A percentile compares a stretch with the other conserved stretches of the same genome.
phyloP scores from a whole-genome alignment of 345 rosid genomes.

The Abelmoschus esculentus region DNA sequence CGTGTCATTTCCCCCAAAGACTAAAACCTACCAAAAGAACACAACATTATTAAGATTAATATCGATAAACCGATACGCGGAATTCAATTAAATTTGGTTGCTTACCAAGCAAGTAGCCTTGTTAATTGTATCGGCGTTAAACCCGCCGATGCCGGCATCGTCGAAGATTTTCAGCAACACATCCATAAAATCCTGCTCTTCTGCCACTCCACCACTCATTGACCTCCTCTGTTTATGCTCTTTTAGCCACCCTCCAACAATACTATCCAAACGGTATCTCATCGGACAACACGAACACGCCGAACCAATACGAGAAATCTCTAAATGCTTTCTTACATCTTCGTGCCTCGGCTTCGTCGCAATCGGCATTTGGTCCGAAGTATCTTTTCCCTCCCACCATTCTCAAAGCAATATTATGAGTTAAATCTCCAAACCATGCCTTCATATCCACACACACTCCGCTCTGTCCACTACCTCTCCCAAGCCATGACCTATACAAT shows the following conservation, averaged over 20 bases:
- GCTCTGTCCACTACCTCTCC: not conserved
- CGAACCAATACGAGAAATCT: no score
- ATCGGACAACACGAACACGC: not conserved
- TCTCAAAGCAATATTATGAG: slow-evolving; percentile 19
- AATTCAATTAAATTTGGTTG: not conserved
- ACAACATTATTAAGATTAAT: no score
- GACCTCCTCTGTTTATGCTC: slow-evolving; percentile 31
- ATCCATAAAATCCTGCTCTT: slow-evolving; percentile 32
- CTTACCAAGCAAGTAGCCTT: slow-evolving; percentile 28
- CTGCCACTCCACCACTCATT: slow-evolving; percentile 2
- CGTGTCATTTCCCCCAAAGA: no score
- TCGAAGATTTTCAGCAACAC: slow-evolving; percentile 25
- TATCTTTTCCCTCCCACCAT: slow-evolving; percentile 28
- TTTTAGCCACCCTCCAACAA: slow-evolving; percentile 23
- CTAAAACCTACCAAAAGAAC: no score
- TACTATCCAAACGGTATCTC: not conserved
- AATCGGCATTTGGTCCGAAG: slow-evolving; percentile 13
- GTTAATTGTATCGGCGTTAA: slow-evolving; percentile 23
- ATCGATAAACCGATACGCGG: no score
- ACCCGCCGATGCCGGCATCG: not conserved
- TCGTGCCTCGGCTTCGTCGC: not conserved
- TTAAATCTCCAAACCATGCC: slow-evolving; percentile 4
- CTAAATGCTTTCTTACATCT: not conserved
- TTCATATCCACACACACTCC: slow-evolving; percentile 26
- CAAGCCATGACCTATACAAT: slow-evolving; percentile 7